Conservation (phyloP, 2,329 filamentous ascomycete species). For the Colletotrichum horii region DNA sequence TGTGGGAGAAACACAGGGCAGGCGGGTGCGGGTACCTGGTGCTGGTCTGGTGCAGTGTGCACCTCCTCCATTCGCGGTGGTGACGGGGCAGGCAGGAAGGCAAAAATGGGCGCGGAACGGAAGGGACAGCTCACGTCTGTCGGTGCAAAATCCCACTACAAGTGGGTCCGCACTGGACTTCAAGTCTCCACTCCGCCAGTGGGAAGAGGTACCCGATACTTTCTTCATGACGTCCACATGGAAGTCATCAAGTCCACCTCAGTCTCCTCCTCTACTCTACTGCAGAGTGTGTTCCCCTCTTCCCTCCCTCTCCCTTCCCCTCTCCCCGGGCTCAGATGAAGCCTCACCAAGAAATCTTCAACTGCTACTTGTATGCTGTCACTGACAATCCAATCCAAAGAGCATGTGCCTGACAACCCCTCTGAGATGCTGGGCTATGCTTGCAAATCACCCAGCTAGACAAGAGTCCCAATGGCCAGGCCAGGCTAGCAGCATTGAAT, state of each 20-base stretch:
- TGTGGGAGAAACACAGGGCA: not conserved
- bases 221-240: constrained; percentile 9
- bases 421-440: not conserved
- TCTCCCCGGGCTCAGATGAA: not conserved
- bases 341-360: not conserved
- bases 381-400: not conserved
- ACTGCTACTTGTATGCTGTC: not conserved
- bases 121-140: constrained; percentile 23
- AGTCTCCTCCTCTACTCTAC: not conserved
- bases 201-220: not conserved
- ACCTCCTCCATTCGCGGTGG: not conserved
- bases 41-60: not conserved
- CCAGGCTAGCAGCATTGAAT: not conserved
- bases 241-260: not conserved
- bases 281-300: not conserved
- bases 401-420: not conserved
- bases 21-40: not conserved
- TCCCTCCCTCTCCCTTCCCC: not conserved
- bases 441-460: not conserved
- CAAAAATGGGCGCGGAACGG: constrained; percentile 22
- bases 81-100: constrained; percentile 17
- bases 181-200: not conserved
- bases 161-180: constrained; percentile 24
- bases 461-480: not conserved
- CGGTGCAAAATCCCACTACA: constrained; percentile 26